A percentile compares a stretch with the other conserved stretches of the same genome.
These are phyloP conservation scores for Rhodomyrtus tomentosa DNA, from an alignment of 345 rosid genomes.

Conservation along the genomic window DNA sequence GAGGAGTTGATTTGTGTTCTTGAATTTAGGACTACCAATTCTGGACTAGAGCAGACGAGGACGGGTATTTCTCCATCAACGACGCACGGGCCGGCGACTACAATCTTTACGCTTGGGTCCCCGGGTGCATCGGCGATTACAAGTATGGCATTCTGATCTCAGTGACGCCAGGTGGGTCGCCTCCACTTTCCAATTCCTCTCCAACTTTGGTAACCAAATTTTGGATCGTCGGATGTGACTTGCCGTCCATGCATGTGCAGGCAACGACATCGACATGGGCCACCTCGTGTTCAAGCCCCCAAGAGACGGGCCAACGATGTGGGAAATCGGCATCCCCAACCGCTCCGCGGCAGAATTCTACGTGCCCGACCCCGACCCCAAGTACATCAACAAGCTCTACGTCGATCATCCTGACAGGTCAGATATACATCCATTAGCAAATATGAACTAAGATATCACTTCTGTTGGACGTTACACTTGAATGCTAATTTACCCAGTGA, in stretches of 20 bases:
- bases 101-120: constrained; percentile 70
- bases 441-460: not conserved
- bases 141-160: constrained; percentile 23
- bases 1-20: not conserved
- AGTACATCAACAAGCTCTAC: constrained; percentile 38
- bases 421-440: not conserved
- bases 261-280: constrained; percentile 22
- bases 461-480: not conserved
- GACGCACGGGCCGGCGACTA: constrained; percentile 38
- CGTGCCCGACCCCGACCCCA: constrained; percentile 45
- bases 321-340: constrained; percentile 68
- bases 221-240: not conserved
- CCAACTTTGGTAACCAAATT: not conserved
- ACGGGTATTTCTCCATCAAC: constrained; percentile 48
- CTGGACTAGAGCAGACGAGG: constrained; percentile 55
- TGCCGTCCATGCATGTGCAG: constrained; percentile 6
- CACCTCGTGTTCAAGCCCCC: constrained; percentile 43
- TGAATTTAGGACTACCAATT: constrained; percentile 58
- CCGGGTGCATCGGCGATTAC: constrained; percentile 82
- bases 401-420: constrained; percentile 65
- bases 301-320: constrained; percentile 51
- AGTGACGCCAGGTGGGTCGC: constrained; percentile 37
- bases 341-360: constrained; percentile 56
- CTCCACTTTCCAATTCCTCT: not conserved
- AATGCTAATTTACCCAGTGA: not conserved